These are phyloP conservation scores for Rhizopogon parksii DNA, from an alignment of 1,284 basidiomycete genomes.

Conservation along the genomic window DNA sequence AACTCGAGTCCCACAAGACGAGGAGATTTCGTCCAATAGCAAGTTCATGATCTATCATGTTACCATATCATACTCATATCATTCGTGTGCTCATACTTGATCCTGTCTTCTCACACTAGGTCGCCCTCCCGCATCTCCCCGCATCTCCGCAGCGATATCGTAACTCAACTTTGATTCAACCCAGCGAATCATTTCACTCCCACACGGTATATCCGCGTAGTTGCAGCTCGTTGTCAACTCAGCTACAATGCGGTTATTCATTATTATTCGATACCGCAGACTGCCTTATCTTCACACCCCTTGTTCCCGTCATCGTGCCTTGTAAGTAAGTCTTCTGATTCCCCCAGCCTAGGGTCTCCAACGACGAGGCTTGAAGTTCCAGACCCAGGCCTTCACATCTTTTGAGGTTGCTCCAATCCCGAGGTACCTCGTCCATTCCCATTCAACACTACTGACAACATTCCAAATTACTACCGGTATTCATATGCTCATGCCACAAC, in stretches of 20 bases:
- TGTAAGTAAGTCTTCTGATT: neutral
- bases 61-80: neutral
- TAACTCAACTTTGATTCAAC: slow-evolving; percentile 13
- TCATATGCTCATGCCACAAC: neutral
- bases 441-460: too few species aligned
- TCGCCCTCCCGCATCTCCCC: slow-evolving; percentile 16
- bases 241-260: too few species aligned
- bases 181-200: slow-evolving; percentile 14
- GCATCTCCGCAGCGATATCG: slow-evolving; percentile 13
- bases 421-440: too few species aligned
- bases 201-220: slow-evolving; percentile 6
- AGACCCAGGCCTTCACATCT: too few species aligned
- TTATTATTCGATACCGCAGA: neutral
- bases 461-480: neutral
- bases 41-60: slow-evolving; percentile 6
- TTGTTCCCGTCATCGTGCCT: neutral
- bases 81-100: slow-evolving; percentile 1
- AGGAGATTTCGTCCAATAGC: slow-evolving; percentile 7
- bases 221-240: neutral
- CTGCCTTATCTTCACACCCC: slow-evolving; percentile 1
- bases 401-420: too few species aligned
- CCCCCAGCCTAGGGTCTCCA: neutral
- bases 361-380: neutral
- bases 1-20: neutral
- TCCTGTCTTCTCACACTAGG: slow-evolving; percentile 10